Evolutionary conservation across 106 monocot species (phyloP).

Genomic region (Xerophyta viscosa): DNA sequence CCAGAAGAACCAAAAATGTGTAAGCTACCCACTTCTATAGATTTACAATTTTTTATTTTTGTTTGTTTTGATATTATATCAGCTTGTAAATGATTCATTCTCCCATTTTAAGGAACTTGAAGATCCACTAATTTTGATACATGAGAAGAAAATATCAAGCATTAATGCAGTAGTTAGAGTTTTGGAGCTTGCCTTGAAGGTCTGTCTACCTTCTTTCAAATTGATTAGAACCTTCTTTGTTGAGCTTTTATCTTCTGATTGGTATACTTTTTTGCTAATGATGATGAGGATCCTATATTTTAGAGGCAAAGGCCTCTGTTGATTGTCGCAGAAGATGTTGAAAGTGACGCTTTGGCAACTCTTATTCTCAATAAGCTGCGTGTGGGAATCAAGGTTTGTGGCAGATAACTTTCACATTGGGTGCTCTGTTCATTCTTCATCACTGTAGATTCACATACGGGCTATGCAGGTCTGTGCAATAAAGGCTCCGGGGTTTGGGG

Average conservation of each 20-base stretch:
- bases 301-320: constrained; percentile 89
- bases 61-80: no score
- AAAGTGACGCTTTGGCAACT: constrained; percentile 30
- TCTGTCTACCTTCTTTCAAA: background rate
- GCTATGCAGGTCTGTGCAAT: constrained; percentile 73
- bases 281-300: no score
- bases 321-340: constrained; percentile 16
- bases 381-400: constrained; percentile 65
- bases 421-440: no score
- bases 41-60: no score
- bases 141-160: constrained; percentile 26
- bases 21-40: constrained; percentile 28
- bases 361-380: constrained; percentile 90
- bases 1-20: constrained; percentile 95
- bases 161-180: constrained; percentile 23
- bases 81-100: no score
- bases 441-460: no score
- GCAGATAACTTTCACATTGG: background rate
- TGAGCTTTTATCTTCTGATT: no score
- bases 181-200: constrained; percentile 26
- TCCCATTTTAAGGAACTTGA: constrained; percentile 43
- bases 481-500: constrained; percentile 95
- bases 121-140: constrained; percentile 21
- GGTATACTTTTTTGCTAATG: no score
- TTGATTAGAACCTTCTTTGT: no score